Evolutionary conservation across 225 moss, liverwort and hornwort species (phyloP).

Genomic region (Climacium dendroides): DNA sequence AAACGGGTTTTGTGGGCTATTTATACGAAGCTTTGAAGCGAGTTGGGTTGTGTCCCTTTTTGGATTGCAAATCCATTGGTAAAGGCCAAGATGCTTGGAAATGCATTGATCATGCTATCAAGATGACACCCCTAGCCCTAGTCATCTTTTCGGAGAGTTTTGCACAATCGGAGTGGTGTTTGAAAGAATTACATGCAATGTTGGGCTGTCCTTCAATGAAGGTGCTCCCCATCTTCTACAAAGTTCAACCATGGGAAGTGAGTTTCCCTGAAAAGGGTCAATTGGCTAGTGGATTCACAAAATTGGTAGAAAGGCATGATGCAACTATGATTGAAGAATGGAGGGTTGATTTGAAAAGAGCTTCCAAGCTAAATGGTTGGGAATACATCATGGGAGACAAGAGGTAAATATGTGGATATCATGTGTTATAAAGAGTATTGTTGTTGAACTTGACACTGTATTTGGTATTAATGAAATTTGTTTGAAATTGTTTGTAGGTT

Average conservation of each 20-base stretch:
- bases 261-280: neutral
- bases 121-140: neutral
- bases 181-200: neutral
- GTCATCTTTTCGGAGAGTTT: neutral
- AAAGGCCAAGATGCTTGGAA: neutral
- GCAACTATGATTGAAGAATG: accelerated
- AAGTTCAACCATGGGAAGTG: neutral
- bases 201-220: neutral
- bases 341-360: neutral
- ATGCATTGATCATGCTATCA: neutral
- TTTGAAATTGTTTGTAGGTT: neutral
- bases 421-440: accelerated
- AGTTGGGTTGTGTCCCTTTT: neutral
- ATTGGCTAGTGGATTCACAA: accelerated
- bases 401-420: neutral
- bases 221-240: neutral
- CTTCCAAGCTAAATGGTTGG: neutral
- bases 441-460: neutral
- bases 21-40: neutral
- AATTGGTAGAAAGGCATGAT: neutral
- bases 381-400: accelerated
- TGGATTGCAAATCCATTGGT: neutral
- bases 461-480: neutral
- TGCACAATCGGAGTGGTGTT: neutral
- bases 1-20: neutral